Conservation (phyloP, 306 rosid species). For the Vigna reflexopilosa region DNA sequence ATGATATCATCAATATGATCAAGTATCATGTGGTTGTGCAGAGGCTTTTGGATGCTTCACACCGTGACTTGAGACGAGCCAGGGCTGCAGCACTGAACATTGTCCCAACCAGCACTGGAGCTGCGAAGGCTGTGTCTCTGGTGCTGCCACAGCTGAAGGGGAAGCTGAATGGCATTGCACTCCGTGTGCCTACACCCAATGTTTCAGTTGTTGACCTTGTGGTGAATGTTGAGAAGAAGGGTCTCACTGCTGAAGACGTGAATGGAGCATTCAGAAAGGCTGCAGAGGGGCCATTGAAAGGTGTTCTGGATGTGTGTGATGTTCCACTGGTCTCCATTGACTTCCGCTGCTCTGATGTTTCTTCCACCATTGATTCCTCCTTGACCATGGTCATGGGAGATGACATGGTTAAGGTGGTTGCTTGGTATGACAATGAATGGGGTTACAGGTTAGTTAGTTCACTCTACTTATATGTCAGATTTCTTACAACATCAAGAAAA, state of each 20-base stretch:
- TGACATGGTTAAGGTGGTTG: slow-evolving; percentile 98
- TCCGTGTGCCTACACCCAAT: slow-evolving; percentile 96
- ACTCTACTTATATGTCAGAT: neutral
- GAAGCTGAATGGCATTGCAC: slow-evolving; percentile 95
- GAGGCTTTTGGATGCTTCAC: slow-evolving; percentile 99
- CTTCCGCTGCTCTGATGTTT: slow-evolving; percentile 90
- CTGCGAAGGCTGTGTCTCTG: slow-evolving; percentile 96
- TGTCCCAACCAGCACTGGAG: slow-evolving; percentile 99
- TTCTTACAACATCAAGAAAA: too few species aligned
- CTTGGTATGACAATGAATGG: slow-evolving; percentile 99
- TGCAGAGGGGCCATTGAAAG: slow-evolving; percentile 84
- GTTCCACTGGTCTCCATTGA: slow-evolving; percentile 93
- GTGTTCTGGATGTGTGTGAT: slow-evolving; percentile 93
- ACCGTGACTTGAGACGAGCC: slow-evolving; percentile 94
- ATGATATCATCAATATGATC: too few species aligned
- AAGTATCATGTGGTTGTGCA: slow-evolving; percentile 32
- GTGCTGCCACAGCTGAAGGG: slow-evolving; percentile 96
- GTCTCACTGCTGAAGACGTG: slow-evolving; percentile 89
- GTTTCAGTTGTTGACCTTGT: slow-evolving; percentile 97
- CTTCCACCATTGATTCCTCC: slow-evolving; percentile 93
- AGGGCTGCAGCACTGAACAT: slow-evolving; percentile 98
- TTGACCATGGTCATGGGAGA: slow-evolving; percentile 99
- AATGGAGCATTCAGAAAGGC: slow-evolving; percentile 94
- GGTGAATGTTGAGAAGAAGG: slow-evolving; percentile 86
- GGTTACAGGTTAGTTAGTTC: slow-evolving; percentile 85